phyloP scores from a whole-genome alignment of 2,329 filamentous ascomycete genomes.

The Sclerotinia sclerotiorum region DNA sequence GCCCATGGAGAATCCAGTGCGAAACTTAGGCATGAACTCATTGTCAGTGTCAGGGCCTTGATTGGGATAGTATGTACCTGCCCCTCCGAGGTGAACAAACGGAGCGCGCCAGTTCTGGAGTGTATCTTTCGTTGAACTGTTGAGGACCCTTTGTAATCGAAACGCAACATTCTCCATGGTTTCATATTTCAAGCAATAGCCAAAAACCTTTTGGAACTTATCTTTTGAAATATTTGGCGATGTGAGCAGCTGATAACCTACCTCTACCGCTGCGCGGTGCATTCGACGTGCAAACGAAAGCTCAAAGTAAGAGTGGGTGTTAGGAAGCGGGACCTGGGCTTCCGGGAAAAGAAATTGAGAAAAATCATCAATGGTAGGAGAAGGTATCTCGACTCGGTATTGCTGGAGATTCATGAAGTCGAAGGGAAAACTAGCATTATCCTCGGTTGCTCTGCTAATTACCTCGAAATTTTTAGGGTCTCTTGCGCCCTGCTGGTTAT shows the following conservation, averaged over 20 bases:
- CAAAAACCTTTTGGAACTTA: slow-evolving; percentile 60
- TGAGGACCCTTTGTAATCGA: slow-evolving; percentile 42
- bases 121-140: slow-evolving; percentile 41
- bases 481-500: slow-evolving; percentile 24
- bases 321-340: slow-evolving; percentile 46
- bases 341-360: slow-evolving; percentile 36
- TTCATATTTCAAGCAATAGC: slow-evolving; percentile 66
- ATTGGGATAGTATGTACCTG: slow-evolving; percentile 62
- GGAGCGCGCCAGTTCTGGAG: slow-evolving; percentile 61
- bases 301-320: slow-evolving; percentile 62
- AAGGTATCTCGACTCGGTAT: slow-evolving; percentile 34
- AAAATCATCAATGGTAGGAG: slow-evolving; percentile 37
- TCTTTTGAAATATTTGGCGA: slow-evolving; percentile 50
- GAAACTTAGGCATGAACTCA: slow-evolving; percentile 36
- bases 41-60: slow-evolving; percentile 29
- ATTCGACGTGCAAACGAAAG: slow-evolving; percentile 68
- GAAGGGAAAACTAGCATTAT: slow-evolving; percentile 56
- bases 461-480: slow-evolving; percentile 46
- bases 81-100: slow-evolving; percentile 65
- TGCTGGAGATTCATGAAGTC: slow-evolving; percentile 39
- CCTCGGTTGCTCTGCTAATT: slow-evolving; percentile 51
- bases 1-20: slow-evolving; percentile 47
- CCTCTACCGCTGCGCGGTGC: slow-evolving; percentile 64
- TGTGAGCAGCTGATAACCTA: slow-evolving; percentile 57
- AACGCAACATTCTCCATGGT: slow-evolving; percentile 48